A percentile compares a stretch with the other conserved stretches of the same genome.
Conservation (phyloP, 169 alveolate genomes). For the Plasmodium gaboni region DNA sequence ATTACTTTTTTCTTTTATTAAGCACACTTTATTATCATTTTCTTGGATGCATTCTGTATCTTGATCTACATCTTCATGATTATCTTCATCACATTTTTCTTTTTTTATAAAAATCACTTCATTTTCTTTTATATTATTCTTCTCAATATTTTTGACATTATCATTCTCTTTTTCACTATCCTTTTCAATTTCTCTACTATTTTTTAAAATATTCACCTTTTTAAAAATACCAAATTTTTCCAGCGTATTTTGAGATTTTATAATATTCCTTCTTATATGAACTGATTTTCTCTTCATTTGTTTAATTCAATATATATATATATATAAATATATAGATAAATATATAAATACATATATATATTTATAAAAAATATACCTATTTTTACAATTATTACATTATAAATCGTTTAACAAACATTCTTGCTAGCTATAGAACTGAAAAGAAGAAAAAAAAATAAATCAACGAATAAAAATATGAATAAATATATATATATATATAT, state of each 20-base stretch:
- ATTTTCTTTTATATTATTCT: not conserved
- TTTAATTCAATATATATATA: not conserved
- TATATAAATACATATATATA: not conserved
- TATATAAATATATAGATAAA: no score
- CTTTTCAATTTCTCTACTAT: not conserved
- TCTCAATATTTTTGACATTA: not conserved
- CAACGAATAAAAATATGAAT: not conserved
- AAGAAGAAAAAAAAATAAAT: not conserved
- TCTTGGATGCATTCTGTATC: not conserved
- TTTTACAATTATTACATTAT: constrained; percentile 16
- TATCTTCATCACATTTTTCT: constrained; percentile 14
- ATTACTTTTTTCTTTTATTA: no score
- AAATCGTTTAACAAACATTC: not conserved
- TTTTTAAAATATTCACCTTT: constrained; percentile 38
- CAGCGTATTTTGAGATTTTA: constrained; percentile 67
- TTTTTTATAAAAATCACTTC: constrained; percentile 18
- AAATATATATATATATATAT: not conserved
- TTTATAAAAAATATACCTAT: not conserved
- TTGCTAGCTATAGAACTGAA: not conserved
- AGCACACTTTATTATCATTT: not conserved
- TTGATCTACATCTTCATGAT: constrained; percentile 5
- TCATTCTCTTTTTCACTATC: no score
- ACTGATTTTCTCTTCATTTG: constrained; percentile 73
- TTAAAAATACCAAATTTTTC: constrained; percentile 74
- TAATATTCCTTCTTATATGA: constrained; percentile 32